Evolutionary conservation across 208 protist species (phyloP), one percentile per base, ranked within the genome.

Genomic region (Acanthamoeba sp.): DNA sequence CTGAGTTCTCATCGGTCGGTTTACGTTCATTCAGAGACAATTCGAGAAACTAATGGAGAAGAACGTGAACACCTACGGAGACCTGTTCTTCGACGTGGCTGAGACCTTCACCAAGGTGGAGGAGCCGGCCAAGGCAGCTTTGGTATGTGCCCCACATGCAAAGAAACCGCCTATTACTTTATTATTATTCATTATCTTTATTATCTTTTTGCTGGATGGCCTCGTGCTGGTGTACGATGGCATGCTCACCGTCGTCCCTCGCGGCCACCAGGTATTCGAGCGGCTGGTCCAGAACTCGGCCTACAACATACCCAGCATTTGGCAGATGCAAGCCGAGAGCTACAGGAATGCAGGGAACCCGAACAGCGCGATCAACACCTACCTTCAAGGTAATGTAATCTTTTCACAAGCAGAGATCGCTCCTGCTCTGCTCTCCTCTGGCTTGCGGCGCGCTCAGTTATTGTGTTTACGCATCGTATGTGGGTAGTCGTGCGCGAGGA

Each of bases 11-110:
- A n/a, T 64, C 16, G 55, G 6, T 89, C 18, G 14, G 7, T 5
- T 38, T 36, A n/a, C 22, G 14, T 14, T 42, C 29, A 18, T 16
- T 48, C 90, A 93, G 90, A 50, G 45, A 22, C 78, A 94, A 69
- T 95, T 95, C 62, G 57, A 95, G 34, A 94, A 94, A 48, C 40
- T 95, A 32, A 62, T 92, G 57, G 69, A 90, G 14, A 71, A 59
- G 50, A 29, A 89, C 10, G 94, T 85, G 0, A 71, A 71, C 71
- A 59, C 62, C 42, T 95, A 89, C 57, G 78, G 90, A 16, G 94
- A 95, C 57, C 45, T 95, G 10, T 93, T 82, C 24, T 93, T 87
- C 50, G 88, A 95, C n/a, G 94, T 95, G 85, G 94, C 59, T 52
- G 94, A 95, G 36, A 89, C 89, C 10, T 95, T 94, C 29, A 80